Conservation (phyloP, 176 grass and related monocot species). For the Oropetium thomaeum region DNA sequence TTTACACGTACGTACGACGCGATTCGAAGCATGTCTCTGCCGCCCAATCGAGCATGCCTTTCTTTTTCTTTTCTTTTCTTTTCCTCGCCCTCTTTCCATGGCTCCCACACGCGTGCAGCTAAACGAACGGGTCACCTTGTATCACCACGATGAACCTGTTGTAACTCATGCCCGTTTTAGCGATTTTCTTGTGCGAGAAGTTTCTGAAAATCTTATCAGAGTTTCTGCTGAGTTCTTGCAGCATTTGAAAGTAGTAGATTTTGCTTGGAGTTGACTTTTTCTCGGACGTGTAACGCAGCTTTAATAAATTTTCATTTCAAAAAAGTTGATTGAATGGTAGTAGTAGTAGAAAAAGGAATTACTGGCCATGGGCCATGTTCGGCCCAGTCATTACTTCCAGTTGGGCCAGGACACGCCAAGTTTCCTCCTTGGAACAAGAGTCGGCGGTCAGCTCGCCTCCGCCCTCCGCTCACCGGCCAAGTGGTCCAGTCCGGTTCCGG, state of each 20-base stretch:
- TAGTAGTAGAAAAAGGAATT: too few relatives aligned
- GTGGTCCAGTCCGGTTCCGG: background rate
- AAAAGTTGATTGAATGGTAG: too few relatives aligned
- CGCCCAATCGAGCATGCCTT: background rate
- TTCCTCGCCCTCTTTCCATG: background rate
- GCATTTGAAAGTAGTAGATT: too few relatives aligned
- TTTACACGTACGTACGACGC: constrained; percentile 6
- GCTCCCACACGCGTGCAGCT: background rate
- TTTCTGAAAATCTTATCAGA: background rate
- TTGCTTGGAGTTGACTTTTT: background rate
- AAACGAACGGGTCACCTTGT: too few relatives aligned
- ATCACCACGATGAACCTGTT: too few relatives aligned
- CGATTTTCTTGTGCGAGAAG: background rate
- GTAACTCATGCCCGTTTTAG: background rate
- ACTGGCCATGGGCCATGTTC: background rate
- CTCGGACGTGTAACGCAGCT: background rate
- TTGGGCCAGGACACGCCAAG: background rate
- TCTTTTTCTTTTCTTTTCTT: too few relatives aligned
- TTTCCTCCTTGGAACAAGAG: too few relatives aligned
- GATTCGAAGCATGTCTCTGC: background rate
- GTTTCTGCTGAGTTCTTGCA: too few relatives aligned
- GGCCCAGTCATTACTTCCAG: background rate
- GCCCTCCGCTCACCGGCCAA: background rate
- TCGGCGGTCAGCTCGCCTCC: too few relatives aligned
- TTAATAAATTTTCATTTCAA: background rate